Evolutionary conservation across 108 stramenopile species (phyloP), one percentile per base, ranked within the genome.

Genomic region (Nitzschia putrida): DNA sequence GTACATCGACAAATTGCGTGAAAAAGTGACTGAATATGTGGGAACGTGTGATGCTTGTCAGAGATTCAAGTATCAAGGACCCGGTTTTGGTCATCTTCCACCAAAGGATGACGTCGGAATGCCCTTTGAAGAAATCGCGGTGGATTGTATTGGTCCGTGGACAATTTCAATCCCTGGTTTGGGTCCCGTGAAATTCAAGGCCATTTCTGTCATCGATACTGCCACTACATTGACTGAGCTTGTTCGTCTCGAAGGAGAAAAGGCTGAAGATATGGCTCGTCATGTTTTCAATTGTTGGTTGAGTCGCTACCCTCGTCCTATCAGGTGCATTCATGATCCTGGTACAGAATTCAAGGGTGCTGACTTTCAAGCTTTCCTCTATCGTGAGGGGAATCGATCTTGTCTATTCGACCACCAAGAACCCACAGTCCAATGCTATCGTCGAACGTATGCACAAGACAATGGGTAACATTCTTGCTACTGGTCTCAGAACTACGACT

Each of bases 61-160:
- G 34, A 25, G 38, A 21, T 47, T 40, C 58, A 71, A n/a, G n/a
- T n/a, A n/a, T n/a, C n/a, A n/a, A n/a, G n/a, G n/a, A n/a, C n/a
- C n/a, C n/a, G n/a, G n/a, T 76, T 47, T 54, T 3, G 22, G 54
- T 7, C 18, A 45, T 37, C 14, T 49, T 8, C 42, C 55, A 16
- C 58, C 59, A 4, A 26, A 25, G 29, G 23, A 71, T 23, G 70
- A 63, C 12, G 13, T 12, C 24, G 2, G 40, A 13, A 18, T 53
- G 21, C 70, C 70, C 34, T 58, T 23, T 9, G 57, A 73, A 65
- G 76, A 77, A 66, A 68, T 81, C 45, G 72, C 72, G 16, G 43
- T 73, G 21, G 76, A 81, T 38, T 23, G 57, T 29, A 77, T 74
- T 44, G 76, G 80, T 5, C 80, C 80, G 38, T 81, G 80, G 80